Conservation (phyloP, 2,329 filamentous ascomycete species). For the Phaeoacremonium minimum region DNA sequence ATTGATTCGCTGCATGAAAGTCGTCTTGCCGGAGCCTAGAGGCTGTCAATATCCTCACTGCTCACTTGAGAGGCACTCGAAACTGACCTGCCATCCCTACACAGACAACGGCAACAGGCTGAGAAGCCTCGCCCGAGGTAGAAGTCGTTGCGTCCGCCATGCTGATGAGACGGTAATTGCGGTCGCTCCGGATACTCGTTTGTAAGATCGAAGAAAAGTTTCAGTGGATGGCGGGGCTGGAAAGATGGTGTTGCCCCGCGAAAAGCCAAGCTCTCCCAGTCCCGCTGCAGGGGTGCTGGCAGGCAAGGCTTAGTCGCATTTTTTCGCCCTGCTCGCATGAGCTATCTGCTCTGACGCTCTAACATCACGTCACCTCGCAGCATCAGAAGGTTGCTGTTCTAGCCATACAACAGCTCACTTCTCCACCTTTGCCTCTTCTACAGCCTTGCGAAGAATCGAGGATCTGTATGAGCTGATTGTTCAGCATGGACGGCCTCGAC, state of each 20-base stretch:
- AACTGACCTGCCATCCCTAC: constrained; percentile 98
- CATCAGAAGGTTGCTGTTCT: too few species aligned
- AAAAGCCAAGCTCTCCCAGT: too few species aligned
- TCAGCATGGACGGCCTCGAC: constrained; percentile 20
- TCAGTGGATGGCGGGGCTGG: background rate
- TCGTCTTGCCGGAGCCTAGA: constrained; percentile 92
- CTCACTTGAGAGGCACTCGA: constrained; percentile 18
- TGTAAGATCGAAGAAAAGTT: background rate
- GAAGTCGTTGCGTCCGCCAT: constrained; percentile 14
- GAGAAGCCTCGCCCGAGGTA: constrained; percentile 24
- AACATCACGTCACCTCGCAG: too few species aligned
- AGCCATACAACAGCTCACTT: too few species aligned
- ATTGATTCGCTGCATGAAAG: constrained; percentile 98
- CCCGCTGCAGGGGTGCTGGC: too few species aligned
- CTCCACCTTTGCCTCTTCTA: too few species aligned
- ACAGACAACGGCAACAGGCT: constrained; percentile 80
- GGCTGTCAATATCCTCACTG: background rate
- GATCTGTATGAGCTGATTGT: too few species aligned
- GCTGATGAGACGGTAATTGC: background rate
- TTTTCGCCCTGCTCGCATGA: too few species aligned
- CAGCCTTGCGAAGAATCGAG: too few species aligned
- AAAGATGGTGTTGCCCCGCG: background rate
- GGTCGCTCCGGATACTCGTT: background rate
- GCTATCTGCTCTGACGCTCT: too few species aligned
- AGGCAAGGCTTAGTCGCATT: too few species aligned